A percentile compares a stretch with the other conserved stretches of the same genome.
Conservation (phyloP, 805 yeast species). For the Maudiozyma serrabonitensis region DNA sequence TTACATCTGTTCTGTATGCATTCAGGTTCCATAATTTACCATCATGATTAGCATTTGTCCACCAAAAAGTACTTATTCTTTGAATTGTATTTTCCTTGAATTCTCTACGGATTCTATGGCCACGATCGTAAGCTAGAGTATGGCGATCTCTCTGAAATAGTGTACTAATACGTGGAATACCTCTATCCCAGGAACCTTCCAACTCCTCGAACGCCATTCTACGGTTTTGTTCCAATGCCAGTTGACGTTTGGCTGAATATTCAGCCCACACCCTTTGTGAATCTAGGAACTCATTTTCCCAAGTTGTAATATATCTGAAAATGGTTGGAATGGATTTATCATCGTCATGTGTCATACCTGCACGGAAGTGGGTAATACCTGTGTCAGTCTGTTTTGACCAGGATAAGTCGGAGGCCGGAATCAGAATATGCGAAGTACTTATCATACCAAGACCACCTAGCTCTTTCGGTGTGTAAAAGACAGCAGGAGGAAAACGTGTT, state of each 20-base stretch:
- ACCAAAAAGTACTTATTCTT: constrained; percentile 86
- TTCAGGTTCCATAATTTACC: constrained; percentile 93
- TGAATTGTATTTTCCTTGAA: constrained; percentile 65
- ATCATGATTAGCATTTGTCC: constrained; percentile 89
- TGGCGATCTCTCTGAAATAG: constrained; percentile 91
- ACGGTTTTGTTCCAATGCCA: constrained; percentile 76
- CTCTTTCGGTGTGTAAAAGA: constrained; percentile 94
- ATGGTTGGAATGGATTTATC: constrained; percentile 82
- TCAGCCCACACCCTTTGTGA: constrained; percentile 98
- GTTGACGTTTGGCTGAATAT: constrained; percentile 80
- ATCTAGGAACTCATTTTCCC: constrained; percentile 94
- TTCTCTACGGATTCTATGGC: constrained; percentile 75
- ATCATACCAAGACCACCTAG: constrained; percentile 97
- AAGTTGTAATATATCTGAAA: constrained; percentile 82
- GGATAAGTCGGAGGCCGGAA: constrained; percentile 83
- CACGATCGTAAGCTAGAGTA: constrained; percentile 89
- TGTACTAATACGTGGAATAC: constrained; percentile 92
- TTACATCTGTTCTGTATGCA: constrained; percentile 89
- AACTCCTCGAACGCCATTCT: constrained; percentile 85
- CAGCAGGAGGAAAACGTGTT: constrained; percentile 96
- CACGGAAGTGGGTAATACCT: constrained; percentile 87
- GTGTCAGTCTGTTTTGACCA: constrained; percentile 93
- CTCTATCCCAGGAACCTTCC: constrained; percentile 94
- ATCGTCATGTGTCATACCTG: constrained; percentile 83
- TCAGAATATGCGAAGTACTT: constrained; percentile 90